These are phyloP conservation scores for Biscogniauxia mediterranea DNA, from an alignment of 2,329 filamentous ascomycete genomes.

Conservation along the genomic window DNA sequence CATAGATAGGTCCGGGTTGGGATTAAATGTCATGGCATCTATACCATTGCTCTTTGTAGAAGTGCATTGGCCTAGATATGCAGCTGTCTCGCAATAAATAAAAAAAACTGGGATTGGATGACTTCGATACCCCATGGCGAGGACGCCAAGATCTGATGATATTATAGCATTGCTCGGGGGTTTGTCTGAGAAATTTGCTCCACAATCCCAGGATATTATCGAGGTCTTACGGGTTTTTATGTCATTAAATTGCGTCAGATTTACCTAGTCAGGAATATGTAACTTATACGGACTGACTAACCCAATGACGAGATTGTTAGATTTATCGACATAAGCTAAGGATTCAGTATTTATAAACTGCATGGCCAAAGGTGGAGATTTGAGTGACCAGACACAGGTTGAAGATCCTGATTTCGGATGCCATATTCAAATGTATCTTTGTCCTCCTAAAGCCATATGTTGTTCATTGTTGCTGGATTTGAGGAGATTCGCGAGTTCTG, in stretches of 20 bases:
- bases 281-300: neutral
- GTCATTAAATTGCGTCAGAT: slow-evolving; percentile 10
- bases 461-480: slow-evolving; percentile 25
- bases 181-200: slow-evolving; percentile 8
- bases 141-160: slow-evolving; percentile 11
- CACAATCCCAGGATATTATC: slow-evolving; percentile 7
- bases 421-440: slow-evolving; percentile 12
- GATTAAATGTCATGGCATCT: slow-evolving; percentile 28
- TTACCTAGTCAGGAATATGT: neutral
- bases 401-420: slow-evolving; percentile 6
- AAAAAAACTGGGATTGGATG: slow-evolving; percentile 26
- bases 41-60: slow-evolving; percentile 22
- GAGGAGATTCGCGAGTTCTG: slow-evolving; percentile 25
- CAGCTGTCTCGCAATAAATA: slow-evolving; percentile 17
- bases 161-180: slow-evolving; percentile 12
- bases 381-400: slow-evolving; percentile 9
- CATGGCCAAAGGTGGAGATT: slow-evolving; percentile 10
- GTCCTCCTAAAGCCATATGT: slow-evolving; percentile 12
- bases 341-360: slow-evolving; percentile 2
- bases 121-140: slow-evolving; percentile 27
- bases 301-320: neutral
- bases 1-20: slow-evolving; percentile 25
- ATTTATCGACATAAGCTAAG: neutral
- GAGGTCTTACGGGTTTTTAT: slow-evolving; percentile 12
- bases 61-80: slow-evolving; percentile 18